Evolutionary conservation across 805 yeast species (phyloP).

Genomic region (Ogataea pilisensis): DNA sequence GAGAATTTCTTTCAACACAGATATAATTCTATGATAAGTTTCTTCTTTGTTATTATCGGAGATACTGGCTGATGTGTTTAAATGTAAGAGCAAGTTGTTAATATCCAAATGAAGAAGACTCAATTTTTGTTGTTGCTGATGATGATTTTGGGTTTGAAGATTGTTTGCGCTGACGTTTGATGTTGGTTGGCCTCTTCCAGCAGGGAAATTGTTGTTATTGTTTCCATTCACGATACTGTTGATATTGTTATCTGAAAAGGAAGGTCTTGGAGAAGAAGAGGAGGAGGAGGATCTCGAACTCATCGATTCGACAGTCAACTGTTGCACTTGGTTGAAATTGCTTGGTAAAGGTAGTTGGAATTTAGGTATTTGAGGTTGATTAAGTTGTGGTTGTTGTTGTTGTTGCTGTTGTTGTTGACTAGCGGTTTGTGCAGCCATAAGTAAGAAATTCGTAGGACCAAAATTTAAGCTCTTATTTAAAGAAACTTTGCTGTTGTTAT

Average conservation of each 20-base stretch:
- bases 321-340: conserved; percentile 18
- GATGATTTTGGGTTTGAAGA: conserved; percentile 3
- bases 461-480: conserved; percentile 11
- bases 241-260: conserved; percentile 8
- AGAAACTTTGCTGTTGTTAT: neutral
- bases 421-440: conserved; percentile 23
- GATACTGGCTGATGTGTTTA: conserved; percentile 19
- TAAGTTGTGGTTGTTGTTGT: conserved; percentile 8
- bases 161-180: neutral
- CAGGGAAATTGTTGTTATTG: neutral
- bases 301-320: conserved; percentile 8
- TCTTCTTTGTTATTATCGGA: conserved; percentile 26
- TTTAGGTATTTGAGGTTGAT: conserved; percentile 10
- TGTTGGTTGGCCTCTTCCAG: neutral
- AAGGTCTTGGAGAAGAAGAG: conserved; percentile 17
- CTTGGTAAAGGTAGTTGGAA: conserved; percentile 22
- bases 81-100: conserved; percentile 25
- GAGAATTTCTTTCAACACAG: conserved; percentile 20
- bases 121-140: conserved; percentile 15
- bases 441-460: conserved; percentile 22
- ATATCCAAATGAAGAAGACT: conserved; percentile 26
- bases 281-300: conserved; percentile 21
- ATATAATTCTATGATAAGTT: conserved; percentile 21
- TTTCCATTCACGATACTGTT: neutral
- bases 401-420: conserved; percentile 13